These are phyloP conservation scores for Nannochloropsis oceanica DNA, from an alignment of 108 stramenopile genomes.

Conservation along the genomic window DNA sequence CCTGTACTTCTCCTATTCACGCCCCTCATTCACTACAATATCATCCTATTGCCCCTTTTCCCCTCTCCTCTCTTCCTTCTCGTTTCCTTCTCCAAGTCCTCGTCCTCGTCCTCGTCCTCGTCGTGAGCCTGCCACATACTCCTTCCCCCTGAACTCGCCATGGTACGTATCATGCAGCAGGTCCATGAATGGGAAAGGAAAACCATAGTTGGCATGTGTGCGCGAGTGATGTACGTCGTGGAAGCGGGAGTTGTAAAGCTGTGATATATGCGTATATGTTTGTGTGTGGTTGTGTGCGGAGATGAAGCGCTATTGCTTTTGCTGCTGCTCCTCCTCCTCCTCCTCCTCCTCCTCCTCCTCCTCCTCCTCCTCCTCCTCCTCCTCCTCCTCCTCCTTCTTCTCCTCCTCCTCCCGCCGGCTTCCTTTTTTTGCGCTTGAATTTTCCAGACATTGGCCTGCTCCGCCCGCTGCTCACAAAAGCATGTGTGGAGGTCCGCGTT, in stretches of 20 bases:
- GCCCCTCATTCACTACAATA: too few relatives aligned
- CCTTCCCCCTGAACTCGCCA: slow-evolving; percentile 6
- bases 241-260: neutral
- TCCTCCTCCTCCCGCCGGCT: neutral
- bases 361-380: neutral
- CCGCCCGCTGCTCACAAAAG: neutral
- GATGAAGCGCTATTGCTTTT: neutral
- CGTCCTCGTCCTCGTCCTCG: too few relatives aligned
- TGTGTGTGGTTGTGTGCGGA: neutral
- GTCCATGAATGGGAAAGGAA: slow-evolving; percentile 31
- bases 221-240: slow-evolving; percentile 27
- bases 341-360: neutral
- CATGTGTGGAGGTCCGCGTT: neutral
- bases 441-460: neutral
- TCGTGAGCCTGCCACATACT: neutral
- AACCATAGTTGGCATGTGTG: slow-evolving; percentile 29
- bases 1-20: too few relatives aligned
- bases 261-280: neutral
- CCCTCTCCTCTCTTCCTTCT: too few relatives aligned
- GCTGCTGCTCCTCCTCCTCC: neutral
- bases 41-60: too few relatives aligned
- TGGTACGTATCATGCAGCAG: slow-evolving; percentile 29
- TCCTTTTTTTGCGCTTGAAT: neutral
- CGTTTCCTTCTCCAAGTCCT: too few relatives aligned
- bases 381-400: neutral